Base-by-base conservation (phyloP, 2,329 filamentous ascomycete species). In the Cladosporium cucumerinum region DNA sequence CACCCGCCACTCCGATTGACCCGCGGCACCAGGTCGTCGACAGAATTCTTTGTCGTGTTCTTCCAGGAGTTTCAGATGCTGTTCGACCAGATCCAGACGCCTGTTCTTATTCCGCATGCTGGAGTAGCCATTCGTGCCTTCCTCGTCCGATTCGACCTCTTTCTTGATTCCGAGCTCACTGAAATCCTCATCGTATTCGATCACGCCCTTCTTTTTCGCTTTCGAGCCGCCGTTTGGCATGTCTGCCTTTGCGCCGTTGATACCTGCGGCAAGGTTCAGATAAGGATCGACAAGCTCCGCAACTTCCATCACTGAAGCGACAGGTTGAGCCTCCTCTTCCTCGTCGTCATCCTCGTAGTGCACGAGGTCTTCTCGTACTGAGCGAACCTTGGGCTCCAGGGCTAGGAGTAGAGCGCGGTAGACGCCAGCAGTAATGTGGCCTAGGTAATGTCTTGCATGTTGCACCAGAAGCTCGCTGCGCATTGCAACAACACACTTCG, bases 401-500 rank as follows among this genome's bases (percentile, higher is more conserved):
- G 87, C 83, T 61, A 85, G 84, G 14, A 98, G 82, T 21, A 96
- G 82, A 16, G 87, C 85, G 43, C 86, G 86, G 74, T 97, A 98
- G 1, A 98, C 87, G 66, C 89, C 84, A 0, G 89, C 88, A 1
- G 93, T 96, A 1, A 85, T 87, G 48, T 87, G 82, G 52, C 93
- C 91, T 23, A 95, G 84, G 34, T 85, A 82, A 61, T 90, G 86
- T 60, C 87, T 84, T 1, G 88, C 92, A 64, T 93, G 85, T n/a
- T 87, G 83, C 61, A 89, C 86, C 2, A 98, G 86, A 23, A 87
- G 86, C 68, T 89, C 85, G 71, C 92, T 97, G 64, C 94, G 91
- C 68, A 97, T 82, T 58, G 91, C 88, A 11, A 97, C 91, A 7
- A 89, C 82, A 66, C 92, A 91, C 76, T 94, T 96, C 64, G 93